Conservation (phyloP, 2,329 filamentous ascomycete species). For the Colletotrichum filicis region DNA sequence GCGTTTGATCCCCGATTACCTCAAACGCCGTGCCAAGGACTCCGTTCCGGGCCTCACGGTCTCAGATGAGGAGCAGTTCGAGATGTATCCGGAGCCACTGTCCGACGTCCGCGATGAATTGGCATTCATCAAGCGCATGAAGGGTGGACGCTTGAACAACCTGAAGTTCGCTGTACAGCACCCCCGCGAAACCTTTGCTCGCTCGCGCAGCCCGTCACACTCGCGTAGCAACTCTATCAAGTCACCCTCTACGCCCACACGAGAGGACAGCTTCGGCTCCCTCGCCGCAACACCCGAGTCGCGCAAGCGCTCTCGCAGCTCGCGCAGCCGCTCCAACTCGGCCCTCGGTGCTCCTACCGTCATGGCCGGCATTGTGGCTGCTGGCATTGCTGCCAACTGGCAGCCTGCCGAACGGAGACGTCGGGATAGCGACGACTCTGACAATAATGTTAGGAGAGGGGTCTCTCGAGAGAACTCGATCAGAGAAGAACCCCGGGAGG, state of each 20-base stretch:
- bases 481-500: slow-evolving; percentile 24
- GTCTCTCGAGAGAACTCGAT: slow-evolving; percentile 30
- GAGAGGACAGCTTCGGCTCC: slow-evolving; percentile 62
- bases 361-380: slow-evolving; percentile 86
- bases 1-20: slow-evolving; percentile 61
- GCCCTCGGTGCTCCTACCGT: slow-evolving; percentile 80
- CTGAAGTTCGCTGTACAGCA: slow-evolving; percentile 83
- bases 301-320: slow-evolving; percentile 74
- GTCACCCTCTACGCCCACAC: slow-evolving; percentile 71
- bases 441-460: slow-evolving; percentile 24
- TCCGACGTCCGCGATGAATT: slow-evolving; percentile 84
- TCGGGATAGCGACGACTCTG: slow-evolving; percentile 48
- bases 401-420: slow-evolving; percentile 71
- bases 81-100: slow-evolving; percentile 76
- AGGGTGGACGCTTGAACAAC: slow-evolving; percentile 84
- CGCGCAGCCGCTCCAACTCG: slow-evolving; percentile 73
- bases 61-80: slow-evolving; percentile 74
- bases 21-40: slow-evolving; percentile 58
- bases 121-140: slow-evolving; percentile 81
- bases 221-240: slow-evolving; percentile 72
- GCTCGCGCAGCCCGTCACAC: slow-evolving; percentile 71
- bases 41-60: slow-evolving; percentile 67
- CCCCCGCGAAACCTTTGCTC: slow-evolving; percentile 75
- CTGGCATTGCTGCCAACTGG: slow-evolving; percentile 81
- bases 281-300: slow-evolving; percentile 67